Conservation (phyloP, 2,329 filamentous ascomycete genomes). For the Tolypocladium endophyticum region DNA sequence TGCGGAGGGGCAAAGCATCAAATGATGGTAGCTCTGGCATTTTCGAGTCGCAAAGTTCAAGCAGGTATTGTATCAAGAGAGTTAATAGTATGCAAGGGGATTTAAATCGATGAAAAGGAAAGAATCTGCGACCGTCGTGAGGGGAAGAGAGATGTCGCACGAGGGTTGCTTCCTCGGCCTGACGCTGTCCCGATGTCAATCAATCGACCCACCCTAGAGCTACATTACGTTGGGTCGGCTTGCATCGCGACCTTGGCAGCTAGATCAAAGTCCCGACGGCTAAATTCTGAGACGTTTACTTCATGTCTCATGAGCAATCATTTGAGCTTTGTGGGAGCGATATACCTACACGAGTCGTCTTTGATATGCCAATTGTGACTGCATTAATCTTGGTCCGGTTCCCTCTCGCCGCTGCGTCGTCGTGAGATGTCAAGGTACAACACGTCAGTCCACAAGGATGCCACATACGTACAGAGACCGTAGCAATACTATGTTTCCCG, state of each 20-base stretch:
- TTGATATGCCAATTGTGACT: not conserved
- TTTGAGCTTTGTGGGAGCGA: not conserved
- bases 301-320: not conserved
- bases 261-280: not conserved
- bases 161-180: not conserved
- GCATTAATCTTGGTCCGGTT: too few relatives aligned
- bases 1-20: constrained; percentile 35
- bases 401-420: too few relatives aligned
- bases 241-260: not conserved
- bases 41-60: not conserved
- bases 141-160: not conserved
- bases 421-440: not conserved
- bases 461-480: not conserved
- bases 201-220: not conserved
- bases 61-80: too few relatives aligned
- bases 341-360: not conserved
- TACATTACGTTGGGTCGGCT: not conserved
- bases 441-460: not conserved
- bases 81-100: not conserved
- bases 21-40: constrained; percentile 19
- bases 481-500: not conserved
- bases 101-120: not conserved
- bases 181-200: not conserved
- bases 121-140: not conserved
- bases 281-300: not conserved